These are phyloP conservation scores for Suillus tomentosus DNA, from an alignment of 768 basidiomycete species.

Conservation along the genomic window DNA sequence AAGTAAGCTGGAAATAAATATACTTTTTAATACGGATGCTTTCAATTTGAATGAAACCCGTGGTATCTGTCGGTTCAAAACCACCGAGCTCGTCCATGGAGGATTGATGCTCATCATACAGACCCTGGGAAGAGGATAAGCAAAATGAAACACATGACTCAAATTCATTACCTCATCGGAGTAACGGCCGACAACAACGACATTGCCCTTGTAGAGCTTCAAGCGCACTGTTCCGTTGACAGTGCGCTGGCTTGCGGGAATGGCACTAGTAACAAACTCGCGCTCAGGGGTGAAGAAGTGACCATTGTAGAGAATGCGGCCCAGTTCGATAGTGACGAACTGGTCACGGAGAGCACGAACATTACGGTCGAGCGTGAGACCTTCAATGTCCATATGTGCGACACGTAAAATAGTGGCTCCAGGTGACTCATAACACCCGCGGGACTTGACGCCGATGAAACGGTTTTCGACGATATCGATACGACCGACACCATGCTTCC, in stretches of 20 bases:
- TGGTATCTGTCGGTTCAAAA: conserved; percentile 92
- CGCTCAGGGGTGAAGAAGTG: conserved; percentile 99
- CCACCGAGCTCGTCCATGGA: conserved; percentile 99
- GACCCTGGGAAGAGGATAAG: conserved; percentile 49
- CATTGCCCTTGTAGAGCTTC: conserved; percentile 96
- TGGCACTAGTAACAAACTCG: conserved; percentile 88
- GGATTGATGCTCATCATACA: conserved; percentile 93
- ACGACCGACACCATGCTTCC: conserved; percentile 94
- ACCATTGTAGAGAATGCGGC: conserved; percentile 94
- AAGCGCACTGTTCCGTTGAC: conserved; percentile 93
- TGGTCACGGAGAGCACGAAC: conserved; percentile 93
- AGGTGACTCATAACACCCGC: conserved; percentile 99
- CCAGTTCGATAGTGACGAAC: conserved; percentile 89
- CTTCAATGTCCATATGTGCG: conserved; percentile 96
- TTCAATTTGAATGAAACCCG: conserved; percentile 88
- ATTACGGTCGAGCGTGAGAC: conserved; percentile 96
- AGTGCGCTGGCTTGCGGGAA: conserved; percentile 93
- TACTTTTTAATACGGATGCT: conserved; percentile 98
- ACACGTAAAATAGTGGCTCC: conserved; percentile 94
- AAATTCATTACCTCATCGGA: conserved; percentile 70
- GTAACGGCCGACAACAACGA: conserved; percentile 87
- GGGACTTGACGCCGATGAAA: conserved; percentile 98
- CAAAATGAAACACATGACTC: conserved; percentile 1
- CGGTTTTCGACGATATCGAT: conserved; percentile 99
- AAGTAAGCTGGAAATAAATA: conserved; percentile 33